Evolutionary conservation across 2,329 filamentous ascomycete genomes (phyloP).

Genomic region (Ceratocystis cubensis): DNA sequence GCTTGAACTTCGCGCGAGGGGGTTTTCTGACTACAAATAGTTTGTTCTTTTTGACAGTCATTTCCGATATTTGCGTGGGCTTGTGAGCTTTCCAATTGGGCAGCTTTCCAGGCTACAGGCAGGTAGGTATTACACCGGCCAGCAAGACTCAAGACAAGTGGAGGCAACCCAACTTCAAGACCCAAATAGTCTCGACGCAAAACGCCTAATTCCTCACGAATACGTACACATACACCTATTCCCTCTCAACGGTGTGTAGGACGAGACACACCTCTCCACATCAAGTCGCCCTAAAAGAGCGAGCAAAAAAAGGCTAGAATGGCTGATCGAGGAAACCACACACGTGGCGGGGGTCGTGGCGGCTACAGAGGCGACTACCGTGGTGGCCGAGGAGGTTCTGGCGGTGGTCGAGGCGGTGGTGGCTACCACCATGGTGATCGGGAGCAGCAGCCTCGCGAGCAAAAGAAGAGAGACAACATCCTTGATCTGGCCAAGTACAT

Average conservation of each 20-base stretch:
- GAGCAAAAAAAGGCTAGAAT: neutral
- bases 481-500: constrained; percentile 91
- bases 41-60: neutral
- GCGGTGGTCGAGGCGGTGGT: constrained; percentile 36
- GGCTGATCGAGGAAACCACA: constrained; percentile 23
- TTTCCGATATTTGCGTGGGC: neutral
- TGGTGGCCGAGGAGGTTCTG: constrained; percentile 33
- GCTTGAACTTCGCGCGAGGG: neutral
- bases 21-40: neutral
- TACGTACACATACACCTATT: neutral
- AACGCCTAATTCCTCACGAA: too few relatives aligned
- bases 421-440: constrained; percentile 33
- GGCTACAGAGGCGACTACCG: constrained; percentile 31
- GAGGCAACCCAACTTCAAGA: too few relatives aligned
- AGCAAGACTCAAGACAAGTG: neutral
- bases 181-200: too few relatives aligned
- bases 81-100: neutral
- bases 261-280: neutral
- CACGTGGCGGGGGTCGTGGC: constrained; percentile 38
- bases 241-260: neutral
- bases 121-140: too few relatives aligned
- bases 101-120: neutral
- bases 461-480: constrained; percentile 92
- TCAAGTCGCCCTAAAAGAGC: neutral
- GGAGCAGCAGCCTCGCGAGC: constrained; percentile 48